Evolutionary conservation across 257 asterid species (phyloP), one percentile per base, ranked within the genome.

Genomic region (Galeopsis tetrahit): DNA sequence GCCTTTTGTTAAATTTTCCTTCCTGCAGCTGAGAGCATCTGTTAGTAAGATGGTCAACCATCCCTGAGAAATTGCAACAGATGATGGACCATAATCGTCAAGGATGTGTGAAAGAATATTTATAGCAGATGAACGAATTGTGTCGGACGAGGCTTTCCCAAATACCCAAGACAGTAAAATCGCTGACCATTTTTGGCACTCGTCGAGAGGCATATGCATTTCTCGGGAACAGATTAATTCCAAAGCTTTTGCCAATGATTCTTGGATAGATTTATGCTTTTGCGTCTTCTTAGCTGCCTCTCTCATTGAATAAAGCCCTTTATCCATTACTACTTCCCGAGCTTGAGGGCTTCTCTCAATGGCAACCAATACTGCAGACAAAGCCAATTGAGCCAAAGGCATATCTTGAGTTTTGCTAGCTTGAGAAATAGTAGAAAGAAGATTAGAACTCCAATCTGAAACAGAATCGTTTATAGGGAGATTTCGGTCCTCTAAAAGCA

Each of bases 1-100:
- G 79, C 83, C 98, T 79, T 86, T 85, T 49, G 77, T 33, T 79
- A 87, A 81, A 52, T 84, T 71, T 44, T 78, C 79, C 75, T 90
- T 95, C 82, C 83, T 88, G 84, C 80, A 81, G 79, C 76, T 85
- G 66, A 95, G 84, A 75, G 87, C 71, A 77, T 95, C 96, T 14
- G 85, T 80, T 49, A 95, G 81, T 81, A 92, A 81, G 69, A 95
- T 67, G 72, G 94, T 86, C 78, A 95, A 82, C 99, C 99, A 95
- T 80, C 93, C 99, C 83, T 95, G 99, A 82, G 99, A 92, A 72
- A 92, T 92, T 32, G 95, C 91, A 57, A 95, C 46, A 42, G 97
- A 83, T 38, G 97, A 92, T 67, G 98, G 98, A 66, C 99, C 99
- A 79, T 88, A 95, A 81, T 92, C 99, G 80, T 95, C 97, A 77